Evolutionary conservation across 2,329 filamentous ascomycete species (phyloP), one percentile per base, ranked within the genome.

Genomic region (Hypoxylon sp.): DNA sequence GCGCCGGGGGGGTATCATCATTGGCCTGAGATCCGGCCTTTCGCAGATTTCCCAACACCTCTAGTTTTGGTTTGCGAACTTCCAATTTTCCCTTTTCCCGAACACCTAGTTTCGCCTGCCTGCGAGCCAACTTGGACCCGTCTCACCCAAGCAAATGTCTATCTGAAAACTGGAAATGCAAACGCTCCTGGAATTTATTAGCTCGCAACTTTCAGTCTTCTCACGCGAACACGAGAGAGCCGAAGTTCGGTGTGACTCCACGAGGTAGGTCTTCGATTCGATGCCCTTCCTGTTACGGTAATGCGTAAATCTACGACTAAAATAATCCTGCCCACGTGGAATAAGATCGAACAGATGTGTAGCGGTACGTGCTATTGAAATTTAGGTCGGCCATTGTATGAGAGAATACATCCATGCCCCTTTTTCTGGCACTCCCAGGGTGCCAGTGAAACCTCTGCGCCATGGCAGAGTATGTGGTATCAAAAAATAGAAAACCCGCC

Each of bases 381-480:
- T 59, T 49, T 48, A 57, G 49, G 53, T 27, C 26, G 53, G 46
- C 36, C 42, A 45, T 21, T 51, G 52, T 54, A 45, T 45, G 36
- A 25, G 37, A 53, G 31, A 48, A 53, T 11, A 51, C 43, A 46
- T 54, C 45, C 49, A 55, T 53, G 25, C 41, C 40, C 43, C 49
- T 41, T 29, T 40, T 25, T 19, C 41, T 26, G 42, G 52, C 37
- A 40, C 26, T 34, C 25, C 34, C 45, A 31, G 13, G 23, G 41
- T 37, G 52, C 49, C 52, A 35, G 38, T 42, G 40, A 54, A 54
- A 54, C 23, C 52, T 50, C 56, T 54, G 56, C 42, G 31, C 41
- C 15, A 42, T 12, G 29, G 42, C 53, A 57, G 46, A 47, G 19
- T 45, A 26, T 55, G 38, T 66, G 65, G 64, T 67, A 67, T 67